Conservation (phyloP, 2,329 filamentous ascomycete genomes). For the Trichophyton verrucosum region DNA sequence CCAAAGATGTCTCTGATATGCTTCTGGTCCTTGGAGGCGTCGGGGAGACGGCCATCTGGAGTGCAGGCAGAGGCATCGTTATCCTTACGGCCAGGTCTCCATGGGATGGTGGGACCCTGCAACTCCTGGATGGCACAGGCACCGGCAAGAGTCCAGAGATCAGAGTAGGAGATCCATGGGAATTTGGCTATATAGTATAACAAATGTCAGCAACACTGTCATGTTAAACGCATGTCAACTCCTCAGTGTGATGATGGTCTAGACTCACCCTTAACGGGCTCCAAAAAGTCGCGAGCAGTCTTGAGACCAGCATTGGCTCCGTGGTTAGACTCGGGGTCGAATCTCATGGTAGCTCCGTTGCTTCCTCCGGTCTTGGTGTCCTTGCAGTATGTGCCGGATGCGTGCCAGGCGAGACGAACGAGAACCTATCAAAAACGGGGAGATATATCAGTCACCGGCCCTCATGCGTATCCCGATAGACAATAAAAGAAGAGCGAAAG, state of each 20-base stretch:
- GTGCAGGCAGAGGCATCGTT: slow-evolving; percentile 73
- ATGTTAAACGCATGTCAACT: not conserved
- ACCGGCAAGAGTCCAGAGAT: slow-evolving; percentile 88
- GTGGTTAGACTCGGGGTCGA: slow-evolving; percentile 75
- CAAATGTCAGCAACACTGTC: slow-evolving; percentile 8
- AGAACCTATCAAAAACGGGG: slow-evolving; percentile 41
- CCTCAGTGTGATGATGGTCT: not conserved
- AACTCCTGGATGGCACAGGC: slow-evolving; percentile 87
- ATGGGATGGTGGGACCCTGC: slow-evolving; percentile 77
- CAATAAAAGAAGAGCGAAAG: slow-evolving; percentile 5
- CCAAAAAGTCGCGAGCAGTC: slow-evolving; percentile 78
- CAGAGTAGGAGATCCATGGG: slow-evolving; percentile 93
- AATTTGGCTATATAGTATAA: slow-evolving; percentile 46
- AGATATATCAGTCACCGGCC: not conserved
- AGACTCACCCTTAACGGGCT: slow-evolving; percentile 67
- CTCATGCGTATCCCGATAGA: not conserved
- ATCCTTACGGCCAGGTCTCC: slow-evolving; percentile 74
- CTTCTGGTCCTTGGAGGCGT: slow-evolving; percentile 62
- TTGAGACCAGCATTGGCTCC: slow-evolving; percentile 88
- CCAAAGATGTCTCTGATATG: slow-evolving; percentile 88
- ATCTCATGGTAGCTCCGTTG: slow-evolving; percentile 96
- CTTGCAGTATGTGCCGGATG: slow-evolving; percentile 82
- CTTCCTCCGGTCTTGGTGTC: slow-evolving; percentile 78
- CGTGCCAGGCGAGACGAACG: slow-evolving; percentile 85
- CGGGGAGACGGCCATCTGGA: slow-evolving; percentile 80